These are phyloP conservation scores for Pseudogymnoascus sp. DNA, from an alignment of 2,329 filamentous ascomycete genomes.

Conservation along the genomic window DNA sequence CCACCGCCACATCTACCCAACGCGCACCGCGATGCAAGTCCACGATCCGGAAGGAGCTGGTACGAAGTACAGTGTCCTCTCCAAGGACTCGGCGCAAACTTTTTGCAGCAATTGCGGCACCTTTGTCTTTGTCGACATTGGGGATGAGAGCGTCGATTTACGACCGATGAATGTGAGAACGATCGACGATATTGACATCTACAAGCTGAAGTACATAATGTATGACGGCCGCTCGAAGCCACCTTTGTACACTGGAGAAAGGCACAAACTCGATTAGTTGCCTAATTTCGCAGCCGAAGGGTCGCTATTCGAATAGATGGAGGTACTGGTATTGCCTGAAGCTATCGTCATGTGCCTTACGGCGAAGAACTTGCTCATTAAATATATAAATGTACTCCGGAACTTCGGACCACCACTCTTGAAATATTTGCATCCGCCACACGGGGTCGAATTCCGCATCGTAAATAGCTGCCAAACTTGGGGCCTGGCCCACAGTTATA, in stretches of 20 bases:
- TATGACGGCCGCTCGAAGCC: conserved; percentile 17
- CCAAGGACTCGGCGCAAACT: conserved; percentile 16
- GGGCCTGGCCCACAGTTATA: neutral
- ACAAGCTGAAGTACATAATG: conserved; percentile 9
- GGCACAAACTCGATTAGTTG: neutral
- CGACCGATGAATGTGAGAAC: conserved; percentile 19
- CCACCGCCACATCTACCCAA: conserved; percentile 20
- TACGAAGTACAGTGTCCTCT: conserved; percentile 16
- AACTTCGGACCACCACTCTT: neutral
- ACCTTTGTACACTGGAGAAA: conserved; percentile 13
- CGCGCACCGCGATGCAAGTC: conserved; percentile 10
- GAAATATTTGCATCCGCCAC: neutral
- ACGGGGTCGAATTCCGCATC: neutral
- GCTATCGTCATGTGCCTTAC: neutral
- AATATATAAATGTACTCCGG: neutral
- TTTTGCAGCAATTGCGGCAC: conserved; percentile 20
- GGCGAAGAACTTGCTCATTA: neutral
- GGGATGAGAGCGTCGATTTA: conserved; percentile 13
- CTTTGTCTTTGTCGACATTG: conserved; percentile 19
- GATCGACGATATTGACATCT: conserved; percentile 12
- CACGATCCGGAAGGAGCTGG: conserved; percentile 14
- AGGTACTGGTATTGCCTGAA: neutral
- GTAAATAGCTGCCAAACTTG: neutral
- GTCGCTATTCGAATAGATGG: neutral
- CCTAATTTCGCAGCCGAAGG: neutral